Evolutionary conservation across 2,329 filamentous ascomycete species (phyloP), one percentile per base, ranked within the genome.

Genomic region (Botryotinia narcissicola): DNA sequence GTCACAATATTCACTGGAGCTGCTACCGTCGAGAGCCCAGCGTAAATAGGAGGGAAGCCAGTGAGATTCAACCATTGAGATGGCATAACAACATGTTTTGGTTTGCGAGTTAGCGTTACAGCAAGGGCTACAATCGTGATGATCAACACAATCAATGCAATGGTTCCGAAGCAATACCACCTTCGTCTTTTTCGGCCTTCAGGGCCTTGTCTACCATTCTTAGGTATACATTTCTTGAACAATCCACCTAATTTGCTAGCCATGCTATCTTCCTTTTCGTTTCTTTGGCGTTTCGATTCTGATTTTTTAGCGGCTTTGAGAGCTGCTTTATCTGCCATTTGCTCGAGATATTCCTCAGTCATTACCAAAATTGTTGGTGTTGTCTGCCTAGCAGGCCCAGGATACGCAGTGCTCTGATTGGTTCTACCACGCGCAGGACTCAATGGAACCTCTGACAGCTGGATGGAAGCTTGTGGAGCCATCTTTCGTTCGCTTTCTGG

Each of bases 21-120:
- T 25, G 92, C 88, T 25, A 98, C 87, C 0, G 93, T 97, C 75
- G 93, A 87, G 29, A 95, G 87, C 0, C 95, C 95, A 0, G 93
- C 95, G 2, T 93, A 93, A 79, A 98, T 93, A 0, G 94, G 92
- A 29, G 95, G 95, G 77, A 93, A 97, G 69, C 91, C 90, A 1
- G 95, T 97, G 75, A 97, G 81, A 80, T 97, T 97, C 73, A 97
- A 86, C 92, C 93, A 98, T 67, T 87, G 83, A 2, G 87, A 86
- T 32, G 76, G 76, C 40, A 76, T 72, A 42, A 76, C 74, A 14
- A 84, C 82, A 0, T 83, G 81, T 5, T 80, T 85, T 57, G 66
- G 25, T 78, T 79, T 83, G 78, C 59, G 73, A 79, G 79, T 82
- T 60, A 93, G 82, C 1, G 88, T 85, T 20, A 90, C 86, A 0